These are phyloP conservation scores for Stellera chamaejasme DNA, from an alignment of 345 rosid genomes.

Conservation along the genomic window DNA sequence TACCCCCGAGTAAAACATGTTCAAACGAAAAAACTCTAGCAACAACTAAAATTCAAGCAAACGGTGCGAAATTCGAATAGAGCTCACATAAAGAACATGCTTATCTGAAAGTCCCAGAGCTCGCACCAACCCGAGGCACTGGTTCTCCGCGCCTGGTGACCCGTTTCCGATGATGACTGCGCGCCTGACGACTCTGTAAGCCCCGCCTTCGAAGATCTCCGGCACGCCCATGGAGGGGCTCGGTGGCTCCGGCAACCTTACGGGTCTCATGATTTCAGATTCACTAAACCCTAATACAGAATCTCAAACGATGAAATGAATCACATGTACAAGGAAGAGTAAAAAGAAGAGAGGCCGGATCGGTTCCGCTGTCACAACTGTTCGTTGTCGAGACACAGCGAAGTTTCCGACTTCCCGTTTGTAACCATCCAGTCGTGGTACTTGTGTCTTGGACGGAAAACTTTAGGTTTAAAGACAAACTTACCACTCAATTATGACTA, in stretches of 20 bases:
- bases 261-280: slow-evolving; percentile 56
- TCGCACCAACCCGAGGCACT: slow-evolving; percentile 78
- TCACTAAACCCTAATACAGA: no score
- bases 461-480: no score
- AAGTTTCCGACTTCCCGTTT: no score
- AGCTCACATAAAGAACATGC: slow-evolving; percentile 64
- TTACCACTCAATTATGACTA: no score
- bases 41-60: background rate
- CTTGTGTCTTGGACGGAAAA: no score
- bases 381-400: no score
- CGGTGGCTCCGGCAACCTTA: slow-evolving; percentile 86
- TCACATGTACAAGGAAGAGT: no score
- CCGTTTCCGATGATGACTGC: slow-evolving; percentile 93
- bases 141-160: slow-evolving; percentile 79
- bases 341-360: no score
- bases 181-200: slow-evolving; percentile 65
- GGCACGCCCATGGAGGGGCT: slow-evolving; percentile 59
- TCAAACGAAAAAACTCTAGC: background rate
- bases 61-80: background rate
- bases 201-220: slow-evolving; percentile 86
- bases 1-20: background rate
- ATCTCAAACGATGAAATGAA: no score
- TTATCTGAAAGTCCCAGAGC: slow-evolving; percentile 72
- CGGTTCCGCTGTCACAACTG: no score
- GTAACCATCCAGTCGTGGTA: no score